Evolutionary conservation across 2,329 filamentous ascomycete species (phyloP), one percentile per base, ranked within the genome.

Genomic region (Pyrenophora teres): DNA sequence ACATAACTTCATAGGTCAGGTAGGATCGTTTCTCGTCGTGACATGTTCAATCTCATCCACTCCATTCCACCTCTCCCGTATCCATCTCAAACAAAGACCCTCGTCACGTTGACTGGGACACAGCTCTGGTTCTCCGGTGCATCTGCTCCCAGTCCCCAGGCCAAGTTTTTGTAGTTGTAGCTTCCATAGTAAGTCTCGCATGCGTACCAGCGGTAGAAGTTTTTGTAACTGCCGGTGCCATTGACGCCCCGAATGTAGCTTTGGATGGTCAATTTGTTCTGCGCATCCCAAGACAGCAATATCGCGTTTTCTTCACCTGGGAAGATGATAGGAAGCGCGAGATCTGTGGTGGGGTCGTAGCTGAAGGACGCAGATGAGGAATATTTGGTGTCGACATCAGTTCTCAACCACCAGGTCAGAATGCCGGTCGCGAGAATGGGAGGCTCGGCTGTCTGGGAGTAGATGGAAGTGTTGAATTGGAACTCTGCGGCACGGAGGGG

Each of bases 71-170:
- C 23, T 10, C 25, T 15, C 19, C 33, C 8, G 12, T 42, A 7
- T 3, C 3, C 23, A 7, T 18, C 21, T 40, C 27, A 56, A 19
- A 58, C 35, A 45, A 68, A 69, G 0, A 64, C 55, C 49, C 76
- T 71, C 56, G 70, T 68, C 6, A 81, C 76, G 41, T 71, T 63
- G 8, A 79, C 76, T 46, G 72, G 73, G 15, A 69, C 60, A 63
- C 78, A 81, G 35, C 65, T 76, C 8, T 78, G 77, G 58, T 80
- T 80, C 63, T 80, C 68, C 5, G 78, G 76, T 52, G 66, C 59
- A 6, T 37, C 62, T 8, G 60, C 54, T 0, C 78, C 78, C 43
- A 78, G 39, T 2, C 69, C 71, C 76, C 77, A 81, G 27, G 68
- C 71, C 39, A 80, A 49, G 13, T 74, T 77, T n/a, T 57, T 56